Evolutionary conservation across 1,284 basidiomycete species (phyloP), one percentile per base, ranked within the genome.

Genomic region (Malassezia arunalokei): DNA sequence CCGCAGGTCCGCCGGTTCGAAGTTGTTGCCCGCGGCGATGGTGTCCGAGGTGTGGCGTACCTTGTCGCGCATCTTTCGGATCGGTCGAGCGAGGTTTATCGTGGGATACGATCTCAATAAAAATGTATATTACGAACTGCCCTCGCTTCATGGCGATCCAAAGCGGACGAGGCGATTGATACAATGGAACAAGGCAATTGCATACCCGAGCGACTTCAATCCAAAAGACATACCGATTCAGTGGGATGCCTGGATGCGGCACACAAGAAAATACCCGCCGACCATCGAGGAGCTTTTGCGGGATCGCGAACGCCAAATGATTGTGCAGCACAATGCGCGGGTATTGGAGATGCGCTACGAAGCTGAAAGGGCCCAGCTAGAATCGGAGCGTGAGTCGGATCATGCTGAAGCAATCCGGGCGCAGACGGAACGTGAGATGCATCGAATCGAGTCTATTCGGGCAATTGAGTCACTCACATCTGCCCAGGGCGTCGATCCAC

Each of bases 191-290:
- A 11, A 15, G 33, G 15, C 33, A 2, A 35, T 35, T 35, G 8
- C 15, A 12, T 12, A 7, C 11, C 32, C 46, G 9, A 46, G 45
- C 20, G 66, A 69, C 45, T 65, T 68, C 43, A 66, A 68, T 40
- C 68, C 66, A 35, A 49, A 56, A 24, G 57, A 58, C 6, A 58
- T 71, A 17, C 67, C 68, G 5, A 62, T 66, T 6, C 68, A 71
- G 47, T 71, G 68, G 68, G 58, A 60, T 28, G 64, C 64, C 48
- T 71, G 68, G 68, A 56, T 71, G 46, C 49, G 68, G 8, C 68
- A 71, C 35, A 71, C 68, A 3, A 43, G 68, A 1, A 24, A 59
- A 11, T 40, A 59, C 0, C 47, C 68, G 6, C 68, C 68, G 0
- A 49, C 50, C 6, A 61, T 71, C 17, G 57, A 68, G 38, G 57